Base-by-base conservation (phyloP, 257 asterid genomes). In the Scutellaria minor region DNA sequence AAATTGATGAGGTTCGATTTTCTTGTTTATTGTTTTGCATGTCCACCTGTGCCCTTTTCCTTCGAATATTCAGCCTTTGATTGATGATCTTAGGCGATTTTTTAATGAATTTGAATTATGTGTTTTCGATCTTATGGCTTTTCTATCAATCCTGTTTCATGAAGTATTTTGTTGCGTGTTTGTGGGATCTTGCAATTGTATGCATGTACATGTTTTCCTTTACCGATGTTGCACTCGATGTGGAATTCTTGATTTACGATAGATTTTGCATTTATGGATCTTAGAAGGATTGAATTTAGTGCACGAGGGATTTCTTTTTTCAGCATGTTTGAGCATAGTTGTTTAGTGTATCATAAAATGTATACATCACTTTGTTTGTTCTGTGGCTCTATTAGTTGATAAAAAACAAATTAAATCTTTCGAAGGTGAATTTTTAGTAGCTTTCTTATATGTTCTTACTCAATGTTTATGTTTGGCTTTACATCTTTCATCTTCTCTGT, bases 11-110 rank as follows among this genome's bases (percentile, higher is more conserved):
- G 18, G 7, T 62, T 68, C 10, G 39, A 51, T 56, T 45, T 20
- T 77, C 15, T 9, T 66, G 35, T 22, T 73, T 65, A n/a, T 35
- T 22, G 56, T 18, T 71, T 41, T 66, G 71, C 68, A 58, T 77
- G 77, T 8, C 39, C 24, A 9, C 10, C 22, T 31, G 5, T 59
- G 73, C 13, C 46, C 24, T 47, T 72, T 50, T 41, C 66, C 40
- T 44, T 56, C 8, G 35, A 68, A 24, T 47, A 18, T 31, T 4
- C 37, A 31, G 3, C 37, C 37, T 62, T 63, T 5, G 37, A 41
- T 51, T 37, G 55, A 18, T 63, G 73, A 76, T 66, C 69, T 64
- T 47, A 15, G 14, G 54, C 51, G 59, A 52, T 31, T 31, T 31
- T 31, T 3, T 31, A 31, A 31, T 31, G 37, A 31, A 2, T 31